Conservation (phyloP, 2,329 filamentous ascomycete species). For the Paraconiothyrium brasiliense region DNA sequence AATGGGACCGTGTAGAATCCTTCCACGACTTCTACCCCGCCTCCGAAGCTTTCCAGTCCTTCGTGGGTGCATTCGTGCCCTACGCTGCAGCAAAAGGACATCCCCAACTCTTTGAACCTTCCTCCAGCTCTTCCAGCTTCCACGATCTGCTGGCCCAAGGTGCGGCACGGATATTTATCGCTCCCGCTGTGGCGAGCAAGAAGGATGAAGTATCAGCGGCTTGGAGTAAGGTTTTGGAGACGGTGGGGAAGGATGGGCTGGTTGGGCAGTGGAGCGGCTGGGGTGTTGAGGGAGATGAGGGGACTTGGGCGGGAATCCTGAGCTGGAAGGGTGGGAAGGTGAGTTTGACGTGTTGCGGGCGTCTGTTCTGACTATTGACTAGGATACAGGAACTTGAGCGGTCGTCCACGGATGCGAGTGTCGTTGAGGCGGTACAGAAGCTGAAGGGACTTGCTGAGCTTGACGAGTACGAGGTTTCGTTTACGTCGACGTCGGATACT, state of each 20-base stretch:
- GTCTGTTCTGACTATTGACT: neutral
- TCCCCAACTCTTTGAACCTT: neutral
- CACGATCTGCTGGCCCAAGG: neutral
- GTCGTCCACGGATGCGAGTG: neutral
- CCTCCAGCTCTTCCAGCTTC: neutral
- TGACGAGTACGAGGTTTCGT: constrained; percentile 6
- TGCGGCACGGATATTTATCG: constrained; percentile 3
- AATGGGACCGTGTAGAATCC: neutral
- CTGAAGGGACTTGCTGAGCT: neutral
- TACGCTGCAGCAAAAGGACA: constrained; percentile 1
- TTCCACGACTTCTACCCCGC: constrained; percentile 9
- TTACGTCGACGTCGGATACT: neutral
- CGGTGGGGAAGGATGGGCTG: neutral
- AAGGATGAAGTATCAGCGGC: constrained; percentile 1
- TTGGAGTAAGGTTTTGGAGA: neutral
- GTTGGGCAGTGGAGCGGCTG: constrained; percentile 6
- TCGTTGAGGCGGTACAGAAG: constrained; percentile 1
- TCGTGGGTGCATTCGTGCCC: neutral
- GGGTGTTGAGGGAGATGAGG: constrained; percentile 7
- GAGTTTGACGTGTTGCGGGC: neutral
- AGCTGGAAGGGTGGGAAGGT: constrained; percentile 4
- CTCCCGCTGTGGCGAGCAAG: neutral
- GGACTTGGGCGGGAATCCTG: neutral
- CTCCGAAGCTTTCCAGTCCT: constrained; percentile 1
- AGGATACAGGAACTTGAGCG: neutral